These are phyloP conservation scores for Nicotiana rustica DNA, from an alignment of 305 asterid genomes.

Conservation along the genomic window DNA sequence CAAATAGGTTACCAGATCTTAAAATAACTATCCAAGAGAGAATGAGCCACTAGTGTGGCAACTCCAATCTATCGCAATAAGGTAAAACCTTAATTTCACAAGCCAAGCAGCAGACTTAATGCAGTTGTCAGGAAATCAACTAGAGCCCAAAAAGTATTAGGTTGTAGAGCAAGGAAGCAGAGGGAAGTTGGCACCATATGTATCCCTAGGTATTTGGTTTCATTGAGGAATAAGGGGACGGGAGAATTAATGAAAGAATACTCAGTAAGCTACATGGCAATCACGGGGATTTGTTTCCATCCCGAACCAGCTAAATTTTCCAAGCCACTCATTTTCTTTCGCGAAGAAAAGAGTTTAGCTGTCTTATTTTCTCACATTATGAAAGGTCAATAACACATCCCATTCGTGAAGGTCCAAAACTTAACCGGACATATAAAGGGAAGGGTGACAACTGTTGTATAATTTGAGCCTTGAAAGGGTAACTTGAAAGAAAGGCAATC, in stretches of 20 bases:
- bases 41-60: slow-evolving; percentile 12
- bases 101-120: slow-evolving; percentile 14
- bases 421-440: background rate
- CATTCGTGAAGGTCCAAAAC: background rate
- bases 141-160: slow-evolving; percentile 6
- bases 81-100: background rate
- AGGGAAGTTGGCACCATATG: background rate
- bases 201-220: background rate
- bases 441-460: background rate
- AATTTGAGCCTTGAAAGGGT: background rate
- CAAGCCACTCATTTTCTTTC: background rate
- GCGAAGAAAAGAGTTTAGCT: background rate
- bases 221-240: background rate
- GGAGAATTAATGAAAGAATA: background rate
- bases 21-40: background rate
- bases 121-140: slow-evolving; percentile 21
- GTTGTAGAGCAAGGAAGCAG: background rate
- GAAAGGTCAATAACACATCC: background rate
- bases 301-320: background rate
- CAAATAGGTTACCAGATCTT: background rate
- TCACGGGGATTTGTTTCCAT: background rate
- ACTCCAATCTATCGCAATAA: background rate
- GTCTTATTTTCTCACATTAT: background rate
- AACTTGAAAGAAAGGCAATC: background rate
- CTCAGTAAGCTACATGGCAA: background rate